Evolutionary conservation across 73 alveolate genomes (phyloP).

Genomic region (Paramecium primaurelia): DNA sequence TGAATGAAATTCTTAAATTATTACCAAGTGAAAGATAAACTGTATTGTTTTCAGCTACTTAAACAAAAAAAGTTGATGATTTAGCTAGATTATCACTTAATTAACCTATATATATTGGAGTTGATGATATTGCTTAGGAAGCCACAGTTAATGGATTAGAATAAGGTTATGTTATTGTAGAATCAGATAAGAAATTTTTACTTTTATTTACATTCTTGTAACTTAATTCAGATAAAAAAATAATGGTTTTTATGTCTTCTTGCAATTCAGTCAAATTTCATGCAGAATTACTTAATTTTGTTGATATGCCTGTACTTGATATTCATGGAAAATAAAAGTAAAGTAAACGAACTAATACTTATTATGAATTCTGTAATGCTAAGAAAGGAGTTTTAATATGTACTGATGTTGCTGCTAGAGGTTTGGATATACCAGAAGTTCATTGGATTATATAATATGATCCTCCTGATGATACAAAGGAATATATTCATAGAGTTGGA

Average conservation of each 20-base stretch:
- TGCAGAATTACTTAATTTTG: constrained; percentile 95
- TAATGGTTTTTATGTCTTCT: constrained; percentile 93
- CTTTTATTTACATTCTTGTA: constrained; percentile 90
- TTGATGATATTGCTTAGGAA: constrained; percentile 45
- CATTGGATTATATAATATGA: constrained; percentile 97
- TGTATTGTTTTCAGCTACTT: constrained; percentile 97
- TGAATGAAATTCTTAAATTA: constrained; percentile 92
- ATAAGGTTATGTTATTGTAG: constrained; percentile 90
- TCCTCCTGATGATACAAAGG: constrained; percentile 99
- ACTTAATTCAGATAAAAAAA: constrained; percentile 87
- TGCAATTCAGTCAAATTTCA: constrained; percentile 96
- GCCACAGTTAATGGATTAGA: constrained; percentile 83
- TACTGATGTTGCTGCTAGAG: constrained; percentile 99
- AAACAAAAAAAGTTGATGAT: constrained; percentile 95
- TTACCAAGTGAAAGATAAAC: constrained; percentile 97
- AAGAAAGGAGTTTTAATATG: constrained; percentile 95
- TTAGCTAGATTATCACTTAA: constrained; percentile 87
- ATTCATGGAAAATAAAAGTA: constrained; percentile 58
- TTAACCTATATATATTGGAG: constrained; percentile 85
- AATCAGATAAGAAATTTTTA: constrained; percentile 84
- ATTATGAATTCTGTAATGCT: constrained; percentile 96
- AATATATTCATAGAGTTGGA: constrained; percentile 99
- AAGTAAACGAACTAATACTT: constrained; percentile 83
- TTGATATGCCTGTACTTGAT: constrained; percentile 90
- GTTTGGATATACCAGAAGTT: constrained; percentile 80